Evolutionary conservation across 2,329 filamentous ascomycete species (phyloP).

Genomic region (Aspergillus quadrilineatus): DNA sequence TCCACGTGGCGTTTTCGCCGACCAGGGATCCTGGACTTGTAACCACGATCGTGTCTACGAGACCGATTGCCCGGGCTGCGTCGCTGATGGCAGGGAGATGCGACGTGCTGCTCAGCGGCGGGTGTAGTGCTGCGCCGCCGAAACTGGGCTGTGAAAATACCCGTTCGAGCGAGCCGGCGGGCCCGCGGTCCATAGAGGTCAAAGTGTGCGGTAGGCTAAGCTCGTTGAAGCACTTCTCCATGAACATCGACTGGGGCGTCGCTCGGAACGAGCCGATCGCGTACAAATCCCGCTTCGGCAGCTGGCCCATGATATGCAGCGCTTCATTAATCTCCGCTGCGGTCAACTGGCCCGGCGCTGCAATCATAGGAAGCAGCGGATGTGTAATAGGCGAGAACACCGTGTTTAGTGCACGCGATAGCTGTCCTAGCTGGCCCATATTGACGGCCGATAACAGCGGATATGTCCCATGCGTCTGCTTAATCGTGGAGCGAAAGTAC

Average conservation of each 20-base stretch:
- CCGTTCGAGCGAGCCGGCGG: conserved; percentile 66
- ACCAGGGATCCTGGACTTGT: conserved; percentile 53
- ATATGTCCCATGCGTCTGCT: conserved; percentile 62
- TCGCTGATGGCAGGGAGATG: conserved; percentile 69
- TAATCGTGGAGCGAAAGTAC: conserved; percentile 78
- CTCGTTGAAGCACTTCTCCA: conserved; percentile 79
- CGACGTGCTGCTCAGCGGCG: conserved; percentile 61
- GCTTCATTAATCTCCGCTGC: conserved; percentile 82
- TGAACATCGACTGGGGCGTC: conserved; percentile 79
- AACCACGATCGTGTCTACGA: conserved; percentile 78
- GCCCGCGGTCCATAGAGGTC: conserved; percentile 68
- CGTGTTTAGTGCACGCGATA: conserved; percentile 79
- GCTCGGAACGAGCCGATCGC: conserved; percentile 71
- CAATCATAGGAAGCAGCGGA: conserved; percentile 77
- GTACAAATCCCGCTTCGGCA: conserved; percentile 77
- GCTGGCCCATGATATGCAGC: conserved; percentile 73
- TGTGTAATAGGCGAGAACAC: conserved; percentile 88
- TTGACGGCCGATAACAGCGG: conserved; percentile 81
- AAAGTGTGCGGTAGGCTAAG: conserved; percentile 84
- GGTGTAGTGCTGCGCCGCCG: conserved; percentile 78
- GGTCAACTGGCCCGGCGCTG: conserved; percentile 80
- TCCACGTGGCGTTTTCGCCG: conserved; percentile 82
- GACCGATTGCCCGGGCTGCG: conserved; percentile 73
- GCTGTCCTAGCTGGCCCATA: conserved; percentile 82
- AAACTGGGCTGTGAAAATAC: conserved; percentile 73